These are phyloP conservation scores for Brasilioporus rufonigricans DNA, from an alignment of 768 basidiomycete genomes.

Conservation along the genomic window DNA sequence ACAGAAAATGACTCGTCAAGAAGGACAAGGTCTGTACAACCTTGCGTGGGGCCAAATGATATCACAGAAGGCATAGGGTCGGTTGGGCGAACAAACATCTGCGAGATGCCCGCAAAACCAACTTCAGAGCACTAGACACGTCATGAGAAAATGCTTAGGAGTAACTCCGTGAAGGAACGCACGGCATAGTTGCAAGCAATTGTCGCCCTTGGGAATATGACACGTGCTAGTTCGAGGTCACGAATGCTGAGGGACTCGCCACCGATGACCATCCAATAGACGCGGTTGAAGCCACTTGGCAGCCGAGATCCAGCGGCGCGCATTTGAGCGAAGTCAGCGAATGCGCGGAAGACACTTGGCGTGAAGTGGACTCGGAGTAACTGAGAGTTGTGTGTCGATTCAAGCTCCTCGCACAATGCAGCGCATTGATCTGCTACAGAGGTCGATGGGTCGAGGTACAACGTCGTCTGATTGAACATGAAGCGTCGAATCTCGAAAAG, in stretches of 20 bases:
- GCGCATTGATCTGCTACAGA: slow-evolving; percentile 29
- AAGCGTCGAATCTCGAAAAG: slow-evolving; percentile 32
- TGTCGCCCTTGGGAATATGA: slow-evolving; percentile 24
- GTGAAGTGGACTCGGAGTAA: slow-evolving; percentile 30
- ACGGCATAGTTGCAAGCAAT: slow-evolving; percentile 33
- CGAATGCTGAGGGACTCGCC: slow-evolving; percentile 26
- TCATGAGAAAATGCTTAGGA: background rate
- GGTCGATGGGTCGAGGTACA: slow-evolving; percentile 28
- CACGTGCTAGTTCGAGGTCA: slow-evolving; percentile 27
- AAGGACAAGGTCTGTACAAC: slow-evolving; percentile 28
- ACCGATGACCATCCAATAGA: slow-evolving; percentile 35
- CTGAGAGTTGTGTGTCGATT: slow-evolving; percentile 20
- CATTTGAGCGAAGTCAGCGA: slow-evolving; percentile 28
- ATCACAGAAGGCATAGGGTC: slow-evolving; percentile 26
- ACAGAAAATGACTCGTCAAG: slow-evolving; percentile 23
- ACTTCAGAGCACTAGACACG: slow-evolving; percentile 27
- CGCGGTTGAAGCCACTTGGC: slow-evolving; percentile 22
- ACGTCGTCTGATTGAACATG: slow-evolving; percentile 33
- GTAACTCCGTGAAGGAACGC: background rate
- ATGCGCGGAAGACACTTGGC: slow-evolving; percentile 29
- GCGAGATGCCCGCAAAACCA: slow-evolving; percentile 30
- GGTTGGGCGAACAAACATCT: slow-evolving; percentile 28
- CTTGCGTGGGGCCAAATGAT: slow-evolving; percentile 28
- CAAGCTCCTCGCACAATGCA: slow-evolving; percentile 25
- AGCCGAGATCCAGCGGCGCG: slow-evolving; percentile 15